Conservation (phyloP, 2,329 filamentous ascomycete species). For the Colletotrichum brevisporum region DNA sequence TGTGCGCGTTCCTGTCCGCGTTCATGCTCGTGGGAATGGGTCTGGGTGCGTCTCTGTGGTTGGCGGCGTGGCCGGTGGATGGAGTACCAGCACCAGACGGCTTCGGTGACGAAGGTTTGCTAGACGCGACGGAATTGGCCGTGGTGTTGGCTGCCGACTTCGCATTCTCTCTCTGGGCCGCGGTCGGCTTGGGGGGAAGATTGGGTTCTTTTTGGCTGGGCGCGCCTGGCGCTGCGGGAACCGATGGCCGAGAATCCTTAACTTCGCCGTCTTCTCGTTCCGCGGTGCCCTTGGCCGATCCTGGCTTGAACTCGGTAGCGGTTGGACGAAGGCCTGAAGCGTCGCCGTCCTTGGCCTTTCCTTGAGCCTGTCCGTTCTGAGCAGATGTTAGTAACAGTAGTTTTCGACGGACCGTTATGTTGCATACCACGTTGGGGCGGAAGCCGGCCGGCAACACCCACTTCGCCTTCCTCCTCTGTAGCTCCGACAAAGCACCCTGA, state of each 20-base stretch:
- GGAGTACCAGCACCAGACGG: constrained; percentile 35
- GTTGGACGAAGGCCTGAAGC: constrained; percentile 65
- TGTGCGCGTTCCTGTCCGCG: constrained; percentile 28
- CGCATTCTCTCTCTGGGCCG: constrained; percentile 43
- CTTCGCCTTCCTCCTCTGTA: constrained; percentile 75
- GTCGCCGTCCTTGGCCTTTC: constrained; percentile 56
- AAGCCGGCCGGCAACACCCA: constrained; percentile 85
- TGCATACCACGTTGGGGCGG: constrained; percentile 71
- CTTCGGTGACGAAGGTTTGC: constrained; percentile 48
- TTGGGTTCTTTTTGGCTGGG: constrained; percentile 32
- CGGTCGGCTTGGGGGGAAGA: constrained; percentile 37
- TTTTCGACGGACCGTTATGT: constrained; percentile 29
- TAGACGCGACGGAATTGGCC: constrained; percentile 39
- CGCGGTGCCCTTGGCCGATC: constrained; percentile 51
- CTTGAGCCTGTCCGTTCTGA: constrained; percentile 57
- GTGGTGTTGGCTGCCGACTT: constrained; percentile 41
- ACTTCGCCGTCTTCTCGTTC: constrained; percentile 83
- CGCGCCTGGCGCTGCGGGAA: constrained; percentile 13
- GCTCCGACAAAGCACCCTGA: constrained; percentile 77
- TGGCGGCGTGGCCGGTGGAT: constrained; percentile 22
- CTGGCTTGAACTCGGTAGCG: constrained; percentile 76
- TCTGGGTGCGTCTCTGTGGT: constrained; percentile 50
- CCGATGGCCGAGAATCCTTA: constrained; percentile 61
- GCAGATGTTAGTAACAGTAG: constrained; percentile 49
- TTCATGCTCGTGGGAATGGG: constrained; percentile 50